Percentiles rank a stretch among this genome's conserved stretches.
Evolutionary conservation across 148 eudicot genomes (phyloP).

Genomic region (Gaultheria prostrata): DNA sequence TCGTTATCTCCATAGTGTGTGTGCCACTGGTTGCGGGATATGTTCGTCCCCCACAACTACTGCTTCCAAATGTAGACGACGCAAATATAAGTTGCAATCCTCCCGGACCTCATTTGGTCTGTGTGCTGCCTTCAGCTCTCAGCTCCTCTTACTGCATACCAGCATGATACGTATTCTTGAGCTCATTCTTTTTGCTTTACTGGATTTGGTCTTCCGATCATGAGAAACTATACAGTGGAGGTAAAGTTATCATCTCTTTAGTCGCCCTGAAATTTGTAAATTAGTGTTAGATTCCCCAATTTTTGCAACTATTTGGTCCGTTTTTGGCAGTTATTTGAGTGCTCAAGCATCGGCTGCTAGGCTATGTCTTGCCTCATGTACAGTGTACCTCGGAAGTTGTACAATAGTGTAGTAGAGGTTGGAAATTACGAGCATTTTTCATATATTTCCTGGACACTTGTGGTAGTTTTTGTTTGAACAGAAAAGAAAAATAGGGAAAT

Average conservation of each 20-base stretch:
- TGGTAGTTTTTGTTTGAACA: background rate
- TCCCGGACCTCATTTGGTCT: slow-evolving; percentile 90
- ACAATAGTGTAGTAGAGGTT: slow-evolving; percentile 17
- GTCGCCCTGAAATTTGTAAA: slow-evolving; percentile 16
- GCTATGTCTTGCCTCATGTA: slow-evolving; percentile 11
- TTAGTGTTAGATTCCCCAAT: slow-evolving; percentile 14
- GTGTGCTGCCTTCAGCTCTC: slow-evolving; percentile 85
- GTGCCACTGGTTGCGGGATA: slow-evolving; percentile 89
- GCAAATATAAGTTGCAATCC: slow-evolving; percentile 85
- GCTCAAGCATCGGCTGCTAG: slow-evolving; percentile 5
- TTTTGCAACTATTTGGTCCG: background rate
- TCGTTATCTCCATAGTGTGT: slow-evolving; percentile 70
- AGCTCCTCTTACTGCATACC: slow-evolving; percentile 93
- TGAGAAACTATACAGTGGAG: slow-evolving; percentile 14
- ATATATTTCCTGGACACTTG: background rate
- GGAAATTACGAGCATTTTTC: background rate
- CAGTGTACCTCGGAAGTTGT: slow-evolving; percentile 15
- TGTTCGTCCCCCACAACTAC: slow-evolving; percentile 87
- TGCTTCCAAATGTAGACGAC: slow-evolving; percentile 61
- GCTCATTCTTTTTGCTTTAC: background rate
- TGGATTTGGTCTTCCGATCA: background rate
- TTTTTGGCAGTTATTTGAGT: slow-evolving; percentile 15
- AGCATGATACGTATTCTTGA: slow-evolving; percentile 28
- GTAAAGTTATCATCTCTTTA: slow-evolving; percentile 2
- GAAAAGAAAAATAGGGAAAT: background rate